These are phyloP conservation scores for Margaritispora aquatica DNA, from an alignment of 495 filamentous ascomycete genomes.

Conservation along the genomic window DNA sequence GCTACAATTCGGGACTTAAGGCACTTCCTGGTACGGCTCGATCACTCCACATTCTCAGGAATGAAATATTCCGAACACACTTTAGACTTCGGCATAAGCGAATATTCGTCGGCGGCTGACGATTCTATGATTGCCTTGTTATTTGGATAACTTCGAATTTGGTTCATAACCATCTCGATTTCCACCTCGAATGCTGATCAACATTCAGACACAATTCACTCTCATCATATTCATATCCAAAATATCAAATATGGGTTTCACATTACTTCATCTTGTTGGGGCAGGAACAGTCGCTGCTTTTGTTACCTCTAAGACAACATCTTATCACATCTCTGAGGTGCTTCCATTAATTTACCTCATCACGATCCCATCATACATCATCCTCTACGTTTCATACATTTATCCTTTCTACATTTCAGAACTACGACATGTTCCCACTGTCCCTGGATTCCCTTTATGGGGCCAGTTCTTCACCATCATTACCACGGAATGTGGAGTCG, in stretches of 20 bases:
- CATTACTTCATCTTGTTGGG: neutral
- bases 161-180: neutral
- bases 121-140: neutral
- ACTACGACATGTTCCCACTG: constrained; percentile 36
- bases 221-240: neutral
- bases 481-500: constrained; percentile 31
- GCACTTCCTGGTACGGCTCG: neutral
- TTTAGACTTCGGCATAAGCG: neutral
- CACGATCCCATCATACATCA: constrained; percentile 17
- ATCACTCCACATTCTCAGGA: neutral
- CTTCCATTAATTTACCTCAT: constrained; percentile 10
- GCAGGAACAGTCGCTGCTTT: constrained; percentile 2
- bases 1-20: too few relatives aligned
- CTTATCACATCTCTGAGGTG: neutral
- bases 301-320: constrained; percentile 6
- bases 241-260: neutral
- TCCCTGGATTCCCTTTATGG: constrained; percentile 37
- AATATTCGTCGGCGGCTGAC: neutral
- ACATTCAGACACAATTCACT: neutral
- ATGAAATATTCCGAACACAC: neutral
- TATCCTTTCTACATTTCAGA: constrained; percentile 37
- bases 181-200: neutral
- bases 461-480: constrained; percentile 37
- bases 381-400: constrained; percentile 31
- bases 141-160: neutral